phyloP scores from a whole-genome alignment of 2,329 filamentous ascomycete species.

The Cladosporium sp. region DNA sequence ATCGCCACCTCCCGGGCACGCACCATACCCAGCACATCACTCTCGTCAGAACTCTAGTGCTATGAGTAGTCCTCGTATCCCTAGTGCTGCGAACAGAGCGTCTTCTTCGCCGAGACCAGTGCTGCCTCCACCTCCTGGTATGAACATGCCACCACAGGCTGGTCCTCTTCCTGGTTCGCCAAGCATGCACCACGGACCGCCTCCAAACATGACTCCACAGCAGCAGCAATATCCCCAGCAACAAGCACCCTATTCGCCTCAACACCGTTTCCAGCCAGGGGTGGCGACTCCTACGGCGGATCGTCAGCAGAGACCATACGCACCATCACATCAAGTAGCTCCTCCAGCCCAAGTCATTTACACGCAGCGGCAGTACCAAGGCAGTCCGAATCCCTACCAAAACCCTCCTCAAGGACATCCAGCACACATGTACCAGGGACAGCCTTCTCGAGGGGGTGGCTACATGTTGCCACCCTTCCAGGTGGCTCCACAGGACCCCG shows the following conservation, averaged over 20 bases:
- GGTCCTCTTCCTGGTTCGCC: slow-evolving; percentile 22
- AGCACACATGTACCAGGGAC: slow-evolving; percentile 29
- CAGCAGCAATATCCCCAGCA: slow-evolving; percentile 34
- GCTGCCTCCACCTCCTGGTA: slow-evolving; percentile 41
- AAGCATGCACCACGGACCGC: slow-evolving; percentile 23
- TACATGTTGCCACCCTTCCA: slow-evolving; percentile 53
- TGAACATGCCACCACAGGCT: slow-evolving; percentile 34
- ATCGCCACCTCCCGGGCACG: slow-evolving; percentile 33
- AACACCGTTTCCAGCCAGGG: slow-evolving; percentile 32
- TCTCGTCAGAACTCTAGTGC: slow-evolving; percentile 29
- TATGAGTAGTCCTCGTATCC: slow-evolving; percentile 37
- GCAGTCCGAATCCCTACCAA: slow-evolving; percentile 32
- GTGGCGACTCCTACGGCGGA: slow-evolving; percentile 24
- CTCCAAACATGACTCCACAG: slow-evolving; percentile 22
- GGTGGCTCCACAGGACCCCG: slow-evolving; percentile 47
- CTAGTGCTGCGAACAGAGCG: slow-evolving; percentile 34
- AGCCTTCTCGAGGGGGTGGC: slow-evolving; percentile 45
- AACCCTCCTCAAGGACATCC: slow-evolving; percentile 31
- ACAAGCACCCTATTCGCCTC: slow-evolving; percentile 25
- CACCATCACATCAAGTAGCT: slow-evolving; percentile 30
- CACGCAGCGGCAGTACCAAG: slow-evolving; percentile 31
- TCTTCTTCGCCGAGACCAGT: slow-evolving; percentile 43
- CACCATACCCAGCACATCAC: slow-evolving; percentile 39
- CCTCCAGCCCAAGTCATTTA: slow-evolving; percentile 39
- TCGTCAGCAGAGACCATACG: slow-evolving; percentile 15